Percentiles rank a stretch among this genome's conserved stretches.
phyloP scores from a whole-genome alignment of 257 asterid species.

The Henckelia pumila region DNA sequence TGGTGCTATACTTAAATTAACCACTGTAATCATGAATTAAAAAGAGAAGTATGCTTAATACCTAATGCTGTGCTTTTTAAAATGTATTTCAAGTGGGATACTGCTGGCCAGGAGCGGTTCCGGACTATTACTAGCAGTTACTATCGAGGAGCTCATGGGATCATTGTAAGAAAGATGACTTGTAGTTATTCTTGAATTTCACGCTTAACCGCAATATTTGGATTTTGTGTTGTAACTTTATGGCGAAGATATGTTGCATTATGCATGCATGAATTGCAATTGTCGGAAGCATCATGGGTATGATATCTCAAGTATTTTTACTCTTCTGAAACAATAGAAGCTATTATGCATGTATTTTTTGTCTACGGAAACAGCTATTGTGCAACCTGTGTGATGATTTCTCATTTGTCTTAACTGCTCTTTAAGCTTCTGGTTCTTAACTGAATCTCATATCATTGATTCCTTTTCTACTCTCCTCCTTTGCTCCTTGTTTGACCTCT shows the following conservation, averaged over 20 bases:
- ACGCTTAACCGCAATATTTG: conserved; percentile 1
- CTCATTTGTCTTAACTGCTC: not conserved
- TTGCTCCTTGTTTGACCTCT: not conserved
- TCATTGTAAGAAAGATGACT: conserved; percentile 59
- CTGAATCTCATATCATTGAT: not conserved
- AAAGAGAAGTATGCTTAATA: conserved; percentile 5
- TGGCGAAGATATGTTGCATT: conserved; percentile 7
- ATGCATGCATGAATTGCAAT: not conserved
- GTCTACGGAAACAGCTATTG: not conserved
- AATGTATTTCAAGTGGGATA: conserved; percentile 76
- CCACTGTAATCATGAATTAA: not conserved
- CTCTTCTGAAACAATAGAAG: not conserved
- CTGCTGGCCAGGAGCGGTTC: conserved; percentile 98
- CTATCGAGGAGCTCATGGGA: conserved; percentile 98
- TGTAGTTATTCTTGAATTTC: conserved; percentile 17
- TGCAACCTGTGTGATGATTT: not conserved
- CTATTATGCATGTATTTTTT: conserved; percentile 2
- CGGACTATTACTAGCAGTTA: conserved; percentile 98
- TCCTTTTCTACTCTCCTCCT: not conserved
- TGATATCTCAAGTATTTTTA: not conserved
- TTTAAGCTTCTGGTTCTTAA: not conserved
- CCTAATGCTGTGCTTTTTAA: conserved; percentile 6
- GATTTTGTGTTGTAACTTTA: not conserved
- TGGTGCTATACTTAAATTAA: not conserved
- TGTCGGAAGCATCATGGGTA: not conserved